A percentile compares a stretch with the other conserved stretches of the same genome.
Evolutionary conservation across 495 filamentous ascomycete genomes (phyloP).

Genomic region (Penicillium goetzii): DNA sequence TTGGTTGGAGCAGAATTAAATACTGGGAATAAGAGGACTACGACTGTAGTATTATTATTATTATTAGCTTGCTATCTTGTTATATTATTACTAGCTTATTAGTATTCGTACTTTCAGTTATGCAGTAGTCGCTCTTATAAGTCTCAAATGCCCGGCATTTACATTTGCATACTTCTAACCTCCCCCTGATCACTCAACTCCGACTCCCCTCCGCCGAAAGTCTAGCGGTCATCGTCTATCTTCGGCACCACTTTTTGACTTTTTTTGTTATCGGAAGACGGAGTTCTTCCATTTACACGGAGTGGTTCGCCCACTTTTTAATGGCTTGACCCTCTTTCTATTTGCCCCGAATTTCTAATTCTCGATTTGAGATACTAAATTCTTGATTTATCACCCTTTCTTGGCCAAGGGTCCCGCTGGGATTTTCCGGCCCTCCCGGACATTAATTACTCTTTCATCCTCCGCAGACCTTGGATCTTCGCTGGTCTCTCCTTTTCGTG

Average conservation of each 20-base stretch:
- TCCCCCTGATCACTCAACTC: not conserved
- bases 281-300: not conserved
- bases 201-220: not conserved
- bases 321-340: not conserved
- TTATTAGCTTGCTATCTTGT: not conserved
- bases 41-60: too few relatives aligned
- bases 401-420: constrained; percentile 12
- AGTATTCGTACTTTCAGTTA: not conserved
- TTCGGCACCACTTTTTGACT: not conserved
- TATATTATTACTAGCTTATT: not conserved
- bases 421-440: constrained; percentile 24
- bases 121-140: not conserved
- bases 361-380: not conserved
- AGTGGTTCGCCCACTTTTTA: constrained; percentile 5
- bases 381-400: not conserved
- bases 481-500: constrained; percentile 6
- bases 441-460: constrained; percentile 5
- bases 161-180: not conserved
- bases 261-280: not conserved
- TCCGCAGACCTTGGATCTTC: not conserved
- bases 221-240: not conserved
- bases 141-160: not conserved
- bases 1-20: not conserved
- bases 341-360: not conserved
- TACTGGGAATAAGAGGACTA: not conserved